These are phyloP conservation scores for Irpex rosettiformis DNA, from an alignment of 1,284 basidiomycete species.

Conservation along the genomic window DNA sequence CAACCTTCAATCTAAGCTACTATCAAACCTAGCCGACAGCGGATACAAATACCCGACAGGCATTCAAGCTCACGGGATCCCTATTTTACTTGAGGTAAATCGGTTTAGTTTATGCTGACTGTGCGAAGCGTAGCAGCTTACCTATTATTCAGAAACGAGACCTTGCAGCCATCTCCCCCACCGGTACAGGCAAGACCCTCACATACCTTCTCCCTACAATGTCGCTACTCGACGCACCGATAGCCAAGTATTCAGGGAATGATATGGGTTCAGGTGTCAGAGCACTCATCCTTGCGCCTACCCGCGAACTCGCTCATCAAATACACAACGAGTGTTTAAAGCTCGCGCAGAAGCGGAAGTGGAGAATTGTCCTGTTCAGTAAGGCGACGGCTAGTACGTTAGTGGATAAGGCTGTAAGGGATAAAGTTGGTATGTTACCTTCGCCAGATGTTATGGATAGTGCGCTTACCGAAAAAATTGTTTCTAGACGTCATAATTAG, in stretches of 20 bases:
- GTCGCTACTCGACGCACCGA: constrained; percentile 60
- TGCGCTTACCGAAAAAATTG: background rate
- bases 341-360: constrained; percentile 78
- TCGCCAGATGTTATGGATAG: background rate
- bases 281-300: constrained; percentile 86
- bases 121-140: background rate
- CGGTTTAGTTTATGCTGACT: background rate
- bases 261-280: constrained; percentile 61
- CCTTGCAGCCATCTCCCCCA: constrained; percentile 89
- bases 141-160: constrained; percentile 63
- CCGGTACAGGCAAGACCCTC: constrained; percentile 92
- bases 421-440: constrained; percentile 65
- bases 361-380: constrained; percentile 80
- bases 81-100: constrained; percentile 67
- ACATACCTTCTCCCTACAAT: constrained; percentile 86
- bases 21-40: constrained; percentile 58
- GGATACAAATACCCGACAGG: constrained; percentile 66
- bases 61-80: constrained; percentile 72
- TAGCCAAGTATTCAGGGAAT: constrained; percentile 40
- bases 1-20: constrained; percentile 48
- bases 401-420: constrained; percentile 60
- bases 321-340: constrained; percentile 91
- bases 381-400: constrained; percentile 81
- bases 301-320: constrained; percentile 95
- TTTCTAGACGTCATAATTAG: constrained; percentile 73